A percentile compares a stretch with the other conserved stretches of the same genome.
These are phyloP conservation scores for Ceratonia siliqua DNA, from an alignment of 306 rosid genomes.

Conservation along the genomic window DNA sequence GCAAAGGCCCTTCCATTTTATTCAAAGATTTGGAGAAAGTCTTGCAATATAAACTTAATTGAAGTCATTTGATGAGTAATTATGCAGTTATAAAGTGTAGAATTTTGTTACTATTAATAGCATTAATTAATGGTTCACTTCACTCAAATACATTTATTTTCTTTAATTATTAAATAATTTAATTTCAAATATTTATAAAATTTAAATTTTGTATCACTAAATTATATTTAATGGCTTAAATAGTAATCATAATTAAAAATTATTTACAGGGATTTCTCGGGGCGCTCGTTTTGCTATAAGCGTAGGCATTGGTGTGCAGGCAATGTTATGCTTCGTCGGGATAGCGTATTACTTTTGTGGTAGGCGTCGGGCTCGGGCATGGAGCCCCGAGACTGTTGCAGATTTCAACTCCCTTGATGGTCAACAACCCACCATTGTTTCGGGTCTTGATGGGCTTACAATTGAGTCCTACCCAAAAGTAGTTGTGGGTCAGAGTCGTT, in stretches of 20 bases:
- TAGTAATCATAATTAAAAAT: no score
- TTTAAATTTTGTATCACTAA: no score
- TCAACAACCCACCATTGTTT: conserved; percentile 24
- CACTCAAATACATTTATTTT: no score
- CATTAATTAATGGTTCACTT: not conserved
- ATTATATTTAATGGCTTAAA: no score
- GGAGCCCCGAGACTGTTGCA: conserved; percentile 11
- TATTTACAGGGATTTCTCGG: conserved; percentile 53
- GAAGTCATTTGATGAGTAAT: no score
- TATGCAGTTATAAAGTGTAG: no score
- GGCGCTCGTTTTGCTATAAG: conserved; percentile 51
- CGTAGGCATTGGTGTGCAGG: conserved; percentile 52
- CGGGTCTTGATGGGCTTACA: conserved; percentile 59
- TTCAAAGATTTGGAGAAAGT: no score
- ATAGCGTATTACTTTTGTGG: conserved; percentile 41
- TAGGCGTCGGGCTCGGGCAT: conserved; percentile 27
- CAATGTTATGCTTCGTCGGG: conserved; percentile 44
- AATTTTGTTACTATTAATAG: no score
- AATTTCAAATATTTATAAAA: no score
- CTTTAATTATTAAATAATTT: no score
- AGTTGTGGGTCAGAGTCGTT: conserved; percentile 50
- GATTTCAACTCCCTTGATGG: conserved; percentile 48
- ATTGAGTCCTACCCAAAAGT: conserved; percentile 65
- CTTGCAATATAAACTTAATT: no score
- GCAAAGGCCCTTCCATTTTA: not conserved